A percentile compares a stretch with the other conserved stretches of the same genome.
Conservation (phyloP, 305 asterid species). For the Rubia peregrina region DNA sequence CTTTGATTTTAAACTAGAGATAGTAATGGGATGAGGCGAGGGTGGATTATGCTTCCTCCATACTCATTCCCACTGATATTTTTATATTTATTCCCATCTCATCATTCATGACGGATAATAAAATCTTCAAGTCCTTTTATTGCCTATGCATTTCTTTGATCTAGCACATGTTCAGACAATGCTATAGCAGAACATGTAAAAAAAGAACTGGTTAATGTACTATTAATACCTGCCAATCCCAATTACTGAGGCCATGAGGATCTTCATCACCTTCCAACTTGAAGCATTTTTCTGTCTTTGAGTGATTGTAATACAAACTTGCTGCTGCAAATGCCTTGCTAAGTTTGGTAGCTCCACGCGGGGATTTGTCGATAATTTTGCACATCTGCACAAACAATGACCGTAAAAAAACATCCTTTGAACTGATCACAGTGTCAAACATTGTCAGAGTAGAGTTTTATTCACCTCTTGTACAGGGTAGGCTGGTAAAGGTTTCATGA, state of each 20-base stretch:
- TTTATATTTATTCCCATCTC: too few species aligned
- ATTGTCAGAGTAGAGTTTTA: not conserved
- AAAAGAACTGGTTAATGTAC: not conserved
- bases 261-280: constrained; percentile 40
- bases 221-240: constrained; percentile 69
- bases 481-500: constrained; percentile 69
- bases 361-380: constrained; percentile 50
- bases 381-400: constrained; percentile 45
- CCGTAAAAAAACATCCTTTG: constrained; percentile 8
- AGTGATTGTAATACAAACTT: constrained; percentile 66
- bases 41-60: too few species aligned
- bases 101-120: too few species aligned
- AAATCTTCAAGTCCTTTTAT: too few species aligned
- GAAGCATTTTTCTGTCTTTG: constrained; percentile 60
- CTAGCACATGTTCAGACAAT: too few species aligned
- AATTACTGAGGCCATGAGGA: constrained; percentile 59
- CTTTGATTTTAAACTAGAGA: too few species aligned
- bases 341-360: constrained; percentile 39
- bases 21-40: too few species aligned
- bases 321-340: constrained; percentile 60
- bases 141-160: too few species aligned
- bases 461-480: constrained; percentile 63
- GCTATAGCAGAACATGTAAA: too few species aligned
- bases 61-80: too few species aligned
- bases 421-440: not conserved